Base-by-base conservation (phyloP, 2,329 filamentous ascomycete species). In the Sporothrix dimorphospora region DNA sequence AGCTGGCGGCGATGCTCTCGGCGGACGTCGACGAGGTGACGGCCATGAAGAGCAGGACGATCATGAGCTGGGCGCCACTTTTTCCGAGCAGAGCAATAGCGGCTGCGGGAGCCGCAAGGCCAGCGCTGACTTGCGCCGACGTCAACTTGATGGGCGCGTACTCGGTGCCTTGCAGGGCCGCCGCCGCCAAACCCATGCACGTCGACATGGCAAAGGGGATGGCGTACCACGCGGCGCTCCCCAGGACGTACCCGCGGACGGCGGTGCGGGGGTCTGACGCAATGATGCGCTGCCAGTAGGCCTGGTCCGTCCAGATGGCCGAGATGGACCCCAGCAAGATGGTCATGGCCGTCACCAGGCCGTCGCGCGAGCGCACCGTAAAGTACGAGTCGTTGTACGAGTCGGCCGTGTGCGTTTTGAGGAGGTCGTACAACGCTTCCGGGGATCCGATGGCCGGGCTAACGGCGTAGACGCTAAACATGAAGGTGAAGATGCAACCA, bases 191-290 rank as follows among this genome's bases (percentile, higher is more conserved):
- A 1, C 55, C 55, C 55, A 59, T 59, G 16, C 55, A 59, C 14
- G 55, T 59, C 14, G 55, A 59, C 55, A 59, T 59, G 55, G 55
- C 55, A 59, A 59, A 59, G 14, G 55, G 55, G 55, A 59, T 59
- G 55, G 55, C 55, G 16, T 59, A 59, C 55, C 55, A 59, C 1
- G 55, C 55, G 12, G 30, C 55, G 9, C 27, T 38, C 1, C 55
- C 55, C 27, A 59, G 14, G 0, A 59, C 55, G 16, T 59, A 59
- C 4, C 55, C 55, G 2, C 55, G 55, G 5, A 59, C 55, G 55
- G 55, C 55, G 0, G 55, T 59, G 55, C 55, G 55, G 1, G 55
- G 55, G 55, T 59, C 55, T 4, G 55, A 59, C 14, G 55, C 55
- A 59, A 59, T 59, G 27, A 59, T 11, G 16, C 55, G 55, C 55